Evolutionary conservation across 2,329 filamentous ascomycete species (phyloP), one percentile per base, ranked within the genome.

Genomic region (Chalaropsis thielavioides): DNA sequence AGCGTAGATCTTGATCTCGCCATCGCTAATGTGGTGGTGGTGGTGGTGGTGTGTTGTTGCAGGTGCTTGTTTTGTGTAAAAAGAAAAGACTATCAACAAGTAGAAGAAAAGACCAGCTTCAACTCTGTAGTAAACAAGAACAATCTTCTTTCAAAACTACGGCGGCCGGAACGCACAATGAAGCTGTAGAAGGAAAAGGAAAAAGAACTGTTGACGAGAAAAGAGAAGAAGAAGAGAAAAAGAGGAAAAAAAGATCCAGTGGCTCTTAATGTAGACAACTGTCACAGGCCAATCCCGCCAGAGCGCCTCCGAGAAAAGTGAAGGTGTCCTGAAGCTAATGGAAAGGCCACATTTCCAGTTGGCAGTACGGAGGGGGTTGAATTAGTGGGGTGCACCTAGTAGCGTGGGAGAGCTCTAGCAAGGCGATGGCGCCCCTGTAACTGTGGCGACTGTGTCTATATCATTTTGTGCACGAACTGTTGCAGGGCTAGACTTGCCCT

Each of bases 1-100:
- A 87, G 80, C 78, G 83, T 81, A 80, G 83, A 81, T 80, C 82
- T 78, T 74, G 84, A 86, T 73, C 77, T 76, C 77, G 79, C 78
- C 79, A 81, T 81, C 68, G 67, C 63, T 51, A 43, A 58, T 61
- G 51, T 70, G 54, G 72, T 73, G 72, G 68, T 65, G 67, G 65
- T 67, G 65, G 64, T 54, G 68, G 63, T 46, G 56, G 17, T 51
- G 51, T 58, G 19, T 35, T 43, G 38, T 56, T 13, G 15, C 38
- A 31, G 44, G 49, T 60, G 13, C 46, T 61, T 22, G 61, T 13
- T 61, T 63, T 67, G 59, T 65, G 60, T 61, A 59, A 41, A 60
- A 61, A 44, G 60, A 41, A 60, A 61, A 44, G 60, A 51, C 51
- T 58, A 58, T 58, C 54, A 58, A 58, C 54, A 44, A 65, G 56